A percentile compares a stretch with the other conserved stretches of the same genome.
Conservation (phyloP, 805 yeast species). For the Maudiozyma saulgeensis region DNA sequence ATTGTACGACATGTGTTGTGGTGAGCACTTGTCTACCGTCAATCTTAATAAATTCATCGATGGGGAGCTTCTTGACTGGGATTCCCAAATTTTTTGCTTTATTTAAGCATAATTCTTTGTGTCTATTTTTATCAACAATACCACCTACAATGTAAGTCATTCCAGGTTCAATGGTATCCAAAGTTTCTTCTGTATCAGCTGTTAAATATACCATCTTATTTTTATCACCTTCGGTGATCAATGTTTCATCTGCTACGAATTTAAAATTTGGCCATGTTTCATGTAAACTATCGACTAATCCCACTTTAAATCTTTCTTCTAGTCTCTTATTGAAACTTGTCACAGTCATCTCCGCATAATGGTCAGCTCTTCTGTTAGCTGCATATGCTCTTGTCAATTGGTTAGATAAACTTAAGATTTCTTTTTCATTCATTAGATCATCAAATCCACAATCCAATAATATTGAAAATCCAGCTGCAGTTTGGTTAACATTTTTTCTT, state of each 20-base stretch:
- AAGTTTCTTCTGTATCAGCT: conserved; percentile 72
- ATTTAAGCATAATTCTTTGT: conserved; percentile 66
- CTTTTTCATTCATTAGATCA: conserved; percentile 73
- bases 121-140: conserved; percentile 89
- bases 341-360: conserved; percentile 49
- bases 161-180: conserved; percentile 56
- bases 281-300: conserved; percentile 45
- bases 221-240: conserved; percentile 27
- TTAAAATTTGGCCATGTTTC: conserved; percentile 58
- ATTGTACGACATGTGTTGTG: conserved; percentile 89
- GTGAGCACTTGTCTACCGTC: conserved; percentile 86
- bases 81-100: conserved; percentile 73
- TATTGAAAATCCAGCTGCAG: conserved; percentile 40
- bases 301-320: conserved; percentile 56
- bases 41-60: conserved; percentile 70
- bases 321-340: conserved; percentile 59
- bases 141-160: conserved; percentile 87
- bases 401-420: conserved; percentile 55
- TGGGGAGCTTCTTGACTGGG: conserved; percentile 71
- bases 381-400: conserved; percentile 81
- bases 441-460: conserved; percentile 89
- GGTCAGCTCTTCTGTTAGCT: conserved; percentile 53
- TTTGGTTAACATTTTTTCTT: conserved; percentile 35
- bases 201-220: conserved; percentile 57
- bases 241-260: conserved; percentile 36